A percentile compares a stretch with the other conserved stretches of the same genome.
These are phyloP conservation scores for Primulina tabacum DNA, from an alignment of 257 asterid species.

Conservation along the genomic window DNA sequence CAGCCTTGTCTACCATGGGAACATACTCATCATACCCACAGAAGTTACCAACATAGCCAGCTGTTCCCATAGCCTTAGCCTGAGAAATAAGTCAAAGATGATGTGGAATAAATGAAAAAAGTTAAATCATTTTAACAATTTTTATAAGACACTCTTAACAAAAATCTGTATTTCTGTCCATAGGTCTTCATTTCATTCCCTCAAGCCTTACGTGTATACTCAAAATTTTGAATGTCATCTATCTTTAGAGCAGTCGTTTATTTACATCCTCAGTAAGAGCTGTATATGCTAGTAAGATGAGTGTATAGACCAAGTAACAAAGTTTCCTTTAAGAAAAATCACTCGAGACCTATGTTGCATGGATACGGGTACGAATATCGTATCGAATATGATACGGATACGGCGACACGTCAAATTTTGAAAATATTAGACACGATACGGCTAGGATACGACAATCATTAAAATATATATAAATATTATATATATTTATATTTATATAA, in stretches of 20 bases:
- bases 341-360: too few relatives aligned
- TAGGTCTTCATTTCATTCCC: background rate
- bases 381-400: too few relatives aligned
- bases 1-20: slow-evolving; percentile 99
- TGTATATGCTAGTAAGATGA: background rate
- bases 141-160: background rate
- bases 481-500: too few relatives aligned
- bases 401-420: too few relatives aligned
- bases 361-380: too few relatives aligned
- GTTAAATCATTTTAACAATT: background rate
- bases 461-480: too few relatives aligned
- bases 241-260: background rate
- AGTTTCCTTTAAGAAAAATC: too few relatives aligned
- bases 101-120: background rate
- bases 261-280: background rate
- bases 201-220: background rate
- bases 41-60: slow-evolving; percentile 46
- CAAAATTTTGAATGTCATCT: background rate
- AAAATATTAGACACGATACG: too few relatives aligned
- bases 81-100: slow-evolving; percentile 33
- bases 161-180: background rate
- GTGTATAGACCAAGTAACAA: background rate
- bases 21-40: slow-evolving; percentile 93
- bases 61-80: slow-evolving; percentile 74
- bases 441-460: too few relatives aligned